Evolutionary conservation across 768 basidiomycete genomes (phyloP), one percentile per base, ranked within the genome.

Genomic region (Piloderma croceum): DNA sequence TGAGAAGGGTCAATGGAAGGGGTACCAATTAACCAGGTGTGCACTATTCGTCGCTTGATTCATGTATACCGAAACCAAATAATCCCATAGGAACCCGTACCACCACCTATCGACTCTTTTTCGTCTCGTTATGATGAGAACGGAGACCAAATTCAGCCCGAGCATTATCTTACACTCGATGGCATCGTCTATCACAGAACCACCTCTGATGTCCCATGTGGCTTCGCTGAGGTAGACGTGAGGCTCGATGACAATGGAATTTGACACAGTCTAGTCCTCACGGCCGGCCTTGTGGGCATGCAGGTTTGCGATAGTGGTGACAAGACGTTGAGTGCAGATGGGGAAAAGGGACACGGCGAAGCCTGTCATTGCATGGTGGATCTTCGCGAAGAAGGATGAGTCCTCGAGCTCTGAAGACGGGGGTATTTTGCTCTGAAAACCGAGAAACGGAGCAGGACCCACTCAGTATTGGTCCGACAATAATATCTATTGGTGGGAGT

Each of bases 241-340:
- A 45, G 36, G 32, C 34, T 63, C 36, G 47, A 49, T 4, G 57
- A 65, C 17, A 49, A 52, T 27, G 62, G 59, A 6, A 24, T n/a
- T n/a, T n/a, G n/a, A n/a, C n/a, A n/a, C n/a, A n/a, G n/a, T n/a
- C n/a, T n/a, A 48, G 21, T 9, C 42, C 20, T 33, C 56, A 21
- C 45, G 61, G 34, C 56, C 51, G 33, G 43, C 53, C 41, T 47
- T 65, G 38, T 40, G 65, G 4, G 65, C 56, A 1, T 60, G 62
- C 4, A 47, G 50, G 6, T 40, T 61, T 1, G 62, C 57, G 2
- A n/a, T n/a, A 43, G 41, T 15, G 35, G 33, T 1, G 45, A 46
- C 23, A 17, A 24, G n/a, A 9, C 21, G 24, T 40, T 46, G 17
- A 42, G 41, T 5, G 18, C 23, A n/a, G 9, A 43, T 21, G 4